Conservation (phyloP, 2,329 filamentous ascomycete species). For the Chaetomiaceae sp. region DNA sequence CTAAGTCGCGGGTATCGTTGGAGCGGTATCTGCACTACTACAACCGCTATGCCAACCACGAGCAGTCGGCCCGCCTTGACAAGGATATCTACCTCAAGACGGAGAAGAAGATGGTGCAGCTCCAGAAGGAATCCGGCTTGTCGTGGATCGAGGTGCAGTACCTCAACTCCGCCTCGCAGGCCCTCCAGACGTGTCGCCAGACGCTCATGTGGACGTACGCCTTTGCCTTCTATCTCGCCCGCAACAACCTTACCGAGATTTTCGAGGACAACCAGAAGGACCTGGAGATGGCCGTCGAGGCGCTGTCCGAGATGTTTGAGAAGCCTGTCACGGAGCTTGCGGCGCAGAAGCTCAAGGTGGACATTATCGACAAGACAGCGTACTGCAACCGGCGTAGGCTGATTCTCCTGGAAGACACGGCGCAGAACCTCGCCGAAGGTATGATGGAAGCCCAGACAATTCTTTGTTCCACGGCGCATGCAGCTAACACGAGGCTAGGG, state of each 20-base stretch:
- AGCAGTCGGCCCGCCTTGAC: conserved; percentile 93
- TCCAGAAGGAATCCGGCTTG: conserved; percentile 90
- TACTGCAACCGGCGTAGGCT: conserved; percentile 92
- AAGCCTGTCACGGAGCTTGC: conserved; percentile 86
- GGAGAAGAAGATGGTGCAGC: conserved; percentile 97
- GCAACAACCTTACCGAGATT: conserved; percentile 93
- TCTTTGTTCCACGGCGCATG: not conserved
- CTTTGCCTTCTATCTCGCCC: conserved; percentile 94
- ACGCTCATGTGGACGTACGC: conserved; percentile 99
- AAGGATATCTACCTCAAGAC: conserved; percentile 95
- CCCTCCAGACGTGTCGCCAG: conserved; percentile 93
- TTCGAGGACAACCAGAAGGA: conserved; percentile 99
- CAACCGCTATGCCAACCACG: conserved; percentile 97
- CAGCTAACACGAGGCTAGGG: conserved; percentile 33
- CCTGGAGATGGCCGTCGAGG: conserved; percentile 93
- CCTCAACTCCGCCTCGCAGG: conserved; percentile 85
- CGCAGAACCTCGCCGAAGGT: conserved; percentile 86
- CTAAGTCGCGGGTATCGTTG: conserved; percentile 80
- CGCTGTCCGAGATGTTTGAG: conserved; percentile 98
- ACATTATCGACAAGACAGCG: conserved; percentile 97
- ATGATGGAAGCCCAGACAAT: conserved; percentile 33
- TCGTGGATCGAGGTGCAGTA: conserved; percentile 99
- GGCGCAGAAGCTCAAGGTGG: conserved; percentile 85
- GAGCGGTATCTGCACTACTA: conserved; percentile 99
- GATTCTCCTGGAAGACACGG: conserved; percentile 87